Evolutionary conservation across 2,329 filamentous ascomycete species (phyloP).

Genomic region (Teratosphaeria destructans): DNA sequence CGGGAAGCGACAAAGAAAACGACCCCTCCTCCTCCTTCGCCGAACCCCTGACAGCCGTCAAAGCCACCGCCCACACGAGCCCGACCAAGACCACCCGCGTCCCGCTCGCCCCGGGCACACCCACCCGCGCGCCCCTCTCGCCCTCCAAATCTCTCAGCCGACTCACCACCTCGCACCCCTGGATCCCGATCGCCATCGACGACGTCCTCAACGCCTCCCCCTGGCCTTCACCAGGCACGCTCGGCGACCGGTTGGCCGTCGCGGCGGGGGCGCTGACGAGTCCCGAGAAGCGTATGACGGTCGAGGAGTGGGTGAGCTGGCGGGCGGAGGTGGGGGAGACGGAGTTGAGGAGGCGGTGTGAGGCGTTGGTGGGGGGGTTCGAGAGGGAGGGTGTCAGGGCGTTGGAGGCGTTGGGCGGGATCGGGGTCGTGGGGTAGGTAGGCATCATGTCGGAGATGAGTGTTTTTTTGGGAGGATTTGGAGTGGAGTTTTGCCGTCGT

Average conservation of each 20-base stretch:
- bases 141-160: constrained; percentile 32
- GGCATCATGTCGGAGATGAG: neutral
- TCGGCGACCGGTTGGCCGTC: constrained; percentile 25
- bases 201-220: constrained; percentile 48
- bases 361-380: constrained; percentile 70
- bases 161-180: constrained; percentile 46
- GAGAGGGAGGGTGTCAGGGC: constrained; percentile 74
- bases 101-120: constrained; percentile 33
- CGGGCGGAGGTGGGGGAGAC: constrained; percentile 74
- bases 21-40: constrained; percentile 20
- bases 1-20: constrained; percentile 31
- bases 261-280: constrained; percentile 54
- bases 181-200: constrained; percentile 70
- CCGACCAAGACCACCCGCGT: constrained; percentile 28
- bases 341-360: constrained; percentile 69
- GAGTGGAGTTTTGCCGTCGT: neutral
- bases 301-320: constrained; percentile 82
- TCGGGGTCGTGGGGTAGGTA: constrained; percentile 1
- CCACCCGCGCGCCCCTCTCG: constrained; percentile 14
- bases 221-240: constrained; percentile 14
- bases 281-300: constrained; percentile 78
- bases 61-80: constrained; percentile 14
- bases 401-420: constrained; percentile 63
- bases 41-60: constrained; percentile 21
- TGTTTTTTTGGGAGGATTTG: neutral